These are phyloP conservation scores for Sclerotinia nivalis DNA, from an alignment of 2,329 filamentous ascomycete genomes.

Conservation along the genomic window DNA sequence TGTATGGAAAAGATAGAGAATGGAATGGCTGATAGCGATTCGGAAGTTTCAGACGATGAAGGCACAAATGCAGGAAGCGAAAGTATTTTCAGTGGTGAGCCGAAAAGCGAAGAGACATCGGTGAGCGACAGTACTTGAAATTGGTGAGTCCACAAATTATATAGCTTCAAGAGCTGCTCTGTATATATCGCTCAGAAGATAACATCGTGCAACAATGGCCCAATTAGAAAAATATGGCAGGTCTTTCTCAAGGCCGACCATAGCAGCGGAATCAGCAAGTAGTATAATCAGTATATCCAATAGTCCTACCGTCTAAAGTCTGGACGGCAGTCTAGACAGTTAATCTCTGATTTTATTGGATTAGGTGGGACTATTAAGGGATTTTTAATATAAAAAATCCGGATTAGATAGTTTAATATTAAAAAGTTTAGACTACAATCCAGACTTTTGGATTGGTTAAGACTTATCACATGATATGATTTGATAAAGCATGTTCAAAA, in stretches of 20 bases:
- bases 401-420: too few species aligned
- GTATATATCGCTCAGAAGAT: not conserved
- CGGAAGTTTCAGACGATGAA: constrained; percentile 24
- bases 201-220: not conserved
- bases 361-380: too few species aligned
- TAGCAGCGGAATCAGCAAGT: not conserved
- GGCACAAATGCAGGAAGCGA: not conserved
- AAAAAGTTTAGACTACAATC: too few species aligned
- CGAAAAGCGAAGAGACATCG: not conserved
- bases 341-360: too few species aligned
- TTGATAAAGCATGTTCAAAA: too few species aligned
- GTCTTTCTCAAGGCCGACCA: not conserved
- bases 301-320: too few species aligned
- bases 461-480: too few species aligned
- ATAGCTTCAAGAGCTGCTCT: not conserved
- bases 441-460: too few species aligned
- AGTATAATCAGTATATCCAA: not conserved
- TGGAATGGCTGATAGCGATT: constrained; percentile 30
- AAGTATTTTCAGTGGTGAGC: not conserved
- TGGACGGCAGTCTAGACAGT: too few species aligned
- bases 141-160: not conserved
- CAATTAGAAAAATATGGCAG: not conserved
- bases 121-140: not conserved
- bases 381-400: too few species aligned
- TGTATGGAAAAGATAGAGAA: constrained; percentile 66